Conservation (phyloP, 1,284 basidiomycete species). For the Melampsora abietis-canadensis region DNA sequence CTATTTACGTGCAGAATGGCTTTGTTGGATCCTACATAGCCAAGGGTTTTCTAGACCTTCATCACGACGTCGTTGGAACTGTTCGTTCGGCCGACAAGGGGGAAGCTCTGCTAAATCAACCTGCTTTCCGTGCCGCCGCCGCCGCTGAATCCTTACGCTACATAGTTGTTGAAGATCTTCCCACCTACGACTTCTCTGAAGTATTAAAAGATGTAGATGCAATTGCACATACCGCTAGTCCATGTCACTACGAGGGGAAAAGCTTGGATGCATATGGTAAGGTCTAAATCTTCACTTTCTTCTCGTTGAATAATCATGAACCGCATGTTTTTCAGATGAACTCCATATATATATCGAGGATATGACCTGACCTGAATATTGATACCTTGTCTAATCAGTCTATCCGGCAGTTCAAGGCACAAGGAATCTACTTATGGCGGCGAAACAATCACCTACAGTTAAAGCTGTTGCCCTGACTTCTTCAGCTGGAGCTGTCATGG, state of each 20-base stretch:
- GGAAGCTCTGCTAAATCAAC: background rate
- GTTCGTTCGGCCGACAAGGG: constrained; percentile 12
- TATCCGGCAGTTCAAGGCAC: constrained; percentile 66
- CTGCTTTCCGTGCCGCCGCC: constrained; percentile 1
- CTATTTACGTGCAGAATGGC: constrained; percentile 4
- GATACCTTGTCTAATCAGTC: constrained; percentile 8
- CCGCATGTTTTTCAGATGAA: too few relatives aligned
- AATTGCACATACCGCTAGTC: constrained; percentile 63
- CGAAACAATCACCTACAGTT: constrained; percentile 55
- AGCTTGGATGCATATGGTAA: constrained; percentile 55
- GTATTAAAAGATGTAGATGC: constrained; percentile 66
- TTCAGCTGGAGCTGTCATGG: constrained; percentile 61
- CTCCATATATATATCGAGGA: too few relatives aligned
- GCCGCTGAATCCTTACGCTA: constrained; percentile 1
- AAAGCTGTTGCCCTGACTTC: constrained; percentile 65
- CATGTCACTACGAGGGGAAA: constrained; percentile 54
- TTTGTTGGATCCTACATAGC: constrained; percentile 24
- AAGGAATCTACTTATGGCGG: constrained; percentile 60
- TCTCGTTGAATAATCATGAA: too few relatives aligned
- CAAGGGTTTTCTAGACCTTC: constrained; percentile 15
- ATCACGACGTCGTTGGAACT: constrained; percentile 12
- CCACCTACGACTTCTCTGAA: constrained; percentile 61
- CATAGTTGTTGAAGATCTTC: constrained; percentile 14
- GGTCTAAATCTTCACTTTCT: background rate
- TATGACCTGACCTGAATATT: too few relatives aligned